Evolutionary conservation across 2,329 filamentous ascomycete genomes (phyloP).

Genomic region (Hypoxylon sp.): DNA sequence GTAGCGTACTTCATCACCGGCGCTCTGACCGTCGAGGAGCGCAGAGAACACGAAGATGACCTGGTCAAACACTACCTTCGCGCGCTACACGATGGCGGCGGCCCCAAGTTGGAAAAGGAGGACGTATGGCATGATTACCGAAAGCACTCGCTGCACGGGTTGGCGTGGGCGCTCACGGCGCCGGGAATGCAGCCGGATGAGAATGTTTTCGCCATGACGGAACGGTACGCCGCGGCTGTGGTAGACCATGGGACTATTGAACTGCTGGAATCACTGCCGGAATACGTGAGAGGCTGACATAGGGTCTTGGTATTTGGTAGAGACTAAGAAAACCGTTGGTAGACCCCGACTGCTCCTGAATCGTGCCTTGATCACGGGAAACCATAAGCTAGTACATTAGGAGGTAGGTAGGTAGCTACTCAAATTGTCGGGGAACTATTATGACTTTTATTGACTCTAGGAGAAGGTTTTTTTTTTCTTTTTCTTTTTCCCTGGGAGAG

Average conservation of each 20-base stretch:
- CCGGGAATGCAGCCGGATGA: conserved; percentile 29
- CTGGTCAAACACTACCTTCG: conserved; percentile 13
- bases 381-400: too few relatives aligned
- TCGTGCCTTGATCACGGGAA: too few relatives aligned
- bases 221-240: conserved; percentile 20
- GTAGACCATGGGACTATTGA: conserved; percentile 23
- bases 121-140: conserved; percentile 30
- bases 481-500: too few relatives aligned
- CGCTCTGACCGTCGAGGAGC: conserved; percentile 17
- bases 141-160: conserved; percentile 24
- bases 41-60: conserved; percentile 20
- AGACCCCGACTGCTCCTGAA: too few relatives aligned
- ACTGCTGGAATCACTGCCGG: conserved; percentile 22
- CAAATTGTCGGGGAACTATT: too few relatives aligned
- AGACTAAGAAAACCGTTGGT: too few relatives aligned
- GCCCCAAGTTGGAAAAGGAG: conserved; percentile 15
- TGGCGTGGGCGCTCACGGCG: conserved; percentile 21
- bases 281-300: conserved; percentile 9
- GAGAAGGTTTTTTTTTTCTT: too few relatives aligned
- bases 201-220: conserved; percentile 24
- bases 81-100: conserved; percentile 8
- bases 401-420: too few relatives aligned
- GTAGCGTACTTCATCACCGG: conserved; percentile 25
- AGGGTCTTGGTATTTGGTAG: too few relatives aligned
- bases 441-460: too few relatives aligned